These are phyloP conservation scores for Cystodermella granulosa DNA, from an alignment of 1,284 basidiomycete genomes.

Conservation along the genomic window DNA sequence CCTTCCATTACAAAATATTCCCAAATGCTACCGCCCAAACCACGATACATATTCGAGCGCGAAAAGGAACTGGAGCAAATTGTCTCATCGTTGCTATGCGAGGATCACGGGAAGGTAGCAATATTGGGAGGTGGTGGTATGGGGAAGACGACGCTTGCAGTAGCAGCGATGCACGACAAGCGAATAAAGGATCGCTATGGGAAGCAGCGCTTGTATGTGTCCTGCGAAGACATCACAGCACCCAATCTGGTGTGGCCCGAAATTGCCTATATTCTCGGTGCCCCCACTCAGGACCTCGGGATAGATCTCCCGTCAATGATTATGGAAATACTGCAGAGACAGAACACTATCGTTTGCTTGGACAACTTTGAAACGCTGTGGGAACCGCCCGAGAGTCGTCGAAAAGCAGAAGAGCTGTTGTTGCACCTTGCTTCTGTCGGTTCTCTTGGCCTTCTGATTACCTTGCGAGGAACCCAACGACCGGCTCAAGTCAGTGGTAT, in stretches of 20 bases:
- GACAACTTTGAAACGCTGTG: conserved; percentile 35
- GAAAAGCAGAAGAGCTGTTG: conserved; percentile 23
- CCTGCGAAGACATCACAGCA: conserved; percentile 26
- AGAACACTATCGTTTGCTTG: conserved; percentile 19
- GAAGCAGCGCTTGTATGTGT: conserved; percentile 20
- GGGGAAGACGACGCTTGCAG: conserved; percentile 30
- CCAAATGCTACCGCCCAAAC: neutral
- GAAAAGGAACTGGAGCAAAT: neutral
- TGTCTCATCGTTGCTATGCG: neutral
- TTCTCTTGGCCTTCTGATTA: conserved; percentile 24
- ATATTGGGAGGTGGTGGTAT: conserved; percentile 34
- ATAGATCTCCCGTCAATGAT: conserved; percentile 14
- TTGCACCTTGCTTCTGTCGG: conserved; percentile 16
- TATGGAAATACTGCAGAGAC: conserved; percentile 7
- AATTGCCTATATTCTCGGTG: conserved; percentile 17
- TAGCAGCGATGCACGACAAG: conserved; percentile 20
- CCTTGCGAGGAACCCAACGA: conserved; percentile 30
- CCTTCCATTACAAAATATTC: too few species aligned
- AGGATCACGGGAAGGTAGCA: conserved; percentile 8
- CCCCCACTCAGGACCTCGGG: conserved; percentile 11
- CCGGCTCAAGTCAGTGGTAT: conserved; percentile 25
- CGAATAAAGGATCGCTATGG: conserved; percentile 12
- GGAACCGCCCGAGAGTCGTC: conserved; percentile 18
- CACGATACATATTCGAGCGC: neutral
- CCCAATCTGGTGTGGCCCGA: conserved; percentile 21